Conservation (phyloP, 2,329 filamentous ascomycete genomes). For the Colletotrichum orbiculare region DNA sequence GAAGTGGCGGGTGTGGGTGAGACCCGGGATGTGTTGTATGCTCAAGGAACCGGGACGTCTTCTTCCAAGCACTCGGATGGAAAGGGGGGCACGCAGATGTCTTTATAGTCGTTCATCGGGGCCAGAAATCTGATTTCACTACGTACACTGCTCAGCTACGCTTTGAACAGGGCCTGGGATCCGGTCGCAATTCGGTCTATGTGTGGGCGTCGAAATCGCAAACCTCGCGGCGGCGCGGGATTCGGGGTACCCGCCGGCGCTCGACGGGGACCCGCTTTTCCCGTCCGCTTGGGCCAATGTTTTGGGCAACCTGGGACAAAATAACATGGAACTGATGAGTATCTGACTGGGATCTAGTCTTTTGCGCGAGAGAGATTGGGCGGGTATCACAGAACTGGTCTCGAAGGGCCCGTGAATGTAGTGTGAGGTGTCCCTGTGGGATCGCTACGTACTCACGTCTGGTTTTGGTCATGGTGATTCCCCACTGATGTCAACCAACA, state of each 20-base stretch:
- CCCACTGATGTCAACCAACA: slow-evolving; percentile 11
- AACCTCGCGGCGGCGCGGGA: slow-evolving; percentile 19
- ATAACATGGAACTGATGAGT: too few species aligned
- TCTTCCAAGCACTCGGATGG: background rate
- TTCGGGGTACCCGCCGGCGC: slow-evolving; percentile 26
- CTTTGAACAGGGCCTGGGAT: slow-evolving; percentile 12
- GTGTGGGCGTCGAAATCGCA: slow-evolving; percentile 5
- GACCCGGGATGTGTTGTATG: slow-evolving; percentile 3
- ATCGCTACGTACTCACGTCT: background rate
- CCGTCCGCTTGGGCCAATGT: slow-evolving; percentile 26
- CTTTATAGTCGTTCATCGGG: slow-evolving; percentile 18
- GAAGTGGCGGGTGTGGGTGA: background rate
- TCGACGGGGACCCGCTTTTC: slow-evolving; percentile 18
- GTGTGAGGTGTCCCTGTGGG: slow-evolving; percentile 11
- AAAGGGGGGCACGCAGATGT: background rate
- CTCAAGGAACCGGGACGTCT: background rate
- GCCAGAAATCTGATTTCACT: background rate
- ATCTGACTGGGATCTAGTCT: too few species aligned
- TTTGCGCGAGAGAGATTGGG: too few species aligned
- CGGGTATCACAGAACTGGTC: too few species aligned
- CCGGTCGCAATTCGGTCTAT: slow-evolving; percentile 32
- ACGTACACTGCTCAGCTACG: background rate
- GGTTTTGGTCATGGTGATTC: slow-evolving; percentile 4
- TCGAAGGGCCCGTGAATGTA: slow-evolving; percentile 3
- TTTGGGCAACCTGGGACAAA: background rate